Conservation (phyloP, 108 stramenopile species). For the Skeletonema grethae region DNA sequence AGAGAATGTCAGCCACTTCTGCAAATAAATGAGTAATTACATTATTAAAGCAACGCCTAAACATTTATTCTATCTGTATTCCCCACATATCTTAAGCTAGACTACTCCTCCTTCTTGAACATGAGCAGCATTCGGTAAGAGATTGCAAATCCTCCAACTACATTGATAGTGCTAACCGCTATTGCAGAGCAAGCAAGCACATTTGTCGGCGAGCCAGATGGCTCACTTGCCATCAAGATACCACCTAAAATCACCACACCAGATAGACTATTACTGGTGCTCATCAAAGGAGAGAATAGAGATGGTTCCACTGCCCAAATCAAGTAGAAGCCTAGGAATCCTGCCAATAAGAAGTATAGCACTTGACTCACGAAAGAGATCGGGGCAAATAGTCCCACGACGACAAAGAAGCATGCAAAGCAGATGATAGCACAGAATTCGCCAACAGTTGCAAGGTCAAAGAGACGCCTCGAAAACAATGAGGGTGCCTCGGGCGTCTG, state of each 20-base stretch:
- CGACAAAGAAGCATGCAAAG: constrained; percentile 41
- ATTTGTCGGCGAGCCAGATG: constrained; percentile 56
- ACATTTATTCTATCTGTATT: too few relatives aligned
- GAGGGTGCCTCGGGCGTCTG: constrained; percentile 31
- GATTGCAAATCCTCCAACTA: constrained; percentile 77
- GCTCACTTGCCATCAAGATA: constrained; percentile 72
- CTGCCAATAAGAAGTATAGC: constrained; percentile 72
- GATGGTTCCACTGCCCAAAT: constrained; percentile 85
- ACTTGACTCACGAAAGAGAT: constrained; percentile 53
- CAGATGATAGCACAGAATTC: constrained; percentile 35
- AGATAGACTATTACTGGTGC: constrained; percentile 85
- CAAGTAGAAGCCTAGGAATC: constrained; percentile 73
- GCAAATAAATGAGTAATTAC: too few relatives aligned
- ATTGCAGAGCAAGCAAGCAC: constrained; percentile 74
- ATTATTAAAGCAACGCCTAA: too few relatives aligned
- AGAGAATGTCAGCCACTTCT: too few relatives aligned
- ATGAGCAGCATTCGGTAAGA: constrained; percentile 92
- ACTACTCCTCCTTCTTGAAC: constrained; percentile 74
- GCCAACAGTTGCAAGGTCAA: constrained; percentile 55
- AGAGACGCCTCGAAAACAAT: constrained; percentile 52
- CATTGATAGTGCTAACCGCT: constrained; percentile 70
- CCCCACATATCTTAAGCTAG: too few relatives aligned
- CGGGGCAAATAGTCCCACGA: constrained; percentile 53
- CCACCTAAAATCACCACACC: constrained; percentile 90
- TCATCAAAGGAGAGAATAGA: constrained; percentile 89